Evolutionary conservation across 768 basidiomycete species (phyloP).

Genomic region (Naematelia encephala): DNA sequence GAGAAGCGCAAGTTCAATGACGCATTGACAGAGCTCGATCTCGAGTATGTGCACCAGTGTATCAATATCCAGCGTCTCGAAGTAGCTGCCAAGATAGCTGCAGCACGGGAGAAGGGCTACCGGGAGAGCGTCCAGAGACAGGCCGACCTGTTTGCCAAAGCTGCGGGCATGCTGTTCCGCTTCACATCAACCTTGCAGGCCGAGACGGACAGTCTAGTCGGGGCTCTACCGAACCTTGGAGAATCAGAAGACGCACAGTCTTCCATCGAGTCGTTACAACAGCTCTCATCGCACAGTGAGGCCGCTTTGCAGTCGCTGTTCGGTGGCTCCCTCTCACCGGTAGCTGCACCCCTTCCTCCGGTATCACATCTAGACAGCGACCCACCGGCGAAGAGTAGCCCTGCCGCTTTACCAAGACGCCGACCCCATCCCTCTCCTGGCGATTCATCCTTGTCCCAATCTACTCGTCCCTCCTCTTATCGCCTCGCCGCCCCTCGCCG

Average conservation of each 20-base stretch:
- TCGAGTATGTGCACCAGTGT: constrained; percentile 8
- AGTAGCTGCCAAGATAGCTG: constrained; percentile 9
- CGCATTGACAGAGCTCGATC: constrained; percentile 4
- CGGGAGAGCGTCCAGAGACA: constrained; percentile 12
- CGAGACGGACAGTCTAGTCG: not conserved
- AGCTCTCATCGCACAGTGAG: not conserved
- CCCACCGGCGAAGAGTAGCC: not conserved
- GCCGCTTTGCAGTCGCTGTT: not conserved
- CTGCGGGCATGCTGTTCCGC: constrained; percentile 10
- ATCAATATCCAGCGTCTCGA: constrained; percentile 11
- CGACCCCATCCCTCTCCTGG: not conserved
- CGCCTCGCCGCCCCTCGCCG: not conserved
- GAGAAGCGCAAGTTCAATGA: constrained; percentile 17
- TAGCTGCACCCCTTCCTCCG: not conserved
- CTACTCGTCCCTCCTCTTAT: not conserved
- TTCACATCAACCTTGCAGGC: constrained; percentile 5
- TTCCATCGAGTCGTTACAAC: not conserved
- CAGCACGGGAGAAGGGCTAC: constrained; percentile 20
- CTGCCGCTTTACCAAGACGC: not conserved
- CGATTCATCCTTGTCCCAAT: not conserved
- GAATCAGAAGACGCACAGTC: too few species aligned
- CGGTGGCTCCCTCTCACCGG: not conserved
- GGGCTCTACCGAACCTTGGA: not conserved
- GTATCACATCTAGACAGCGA: not conserved
- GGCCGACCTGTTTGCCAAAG: constrained; percentile 11